Evolutionary conservation across 345 rosid genomes (phyloP), one percentile per base, ranked within the genome.

Genomic region (Aquilaria sinensis): DNA sequence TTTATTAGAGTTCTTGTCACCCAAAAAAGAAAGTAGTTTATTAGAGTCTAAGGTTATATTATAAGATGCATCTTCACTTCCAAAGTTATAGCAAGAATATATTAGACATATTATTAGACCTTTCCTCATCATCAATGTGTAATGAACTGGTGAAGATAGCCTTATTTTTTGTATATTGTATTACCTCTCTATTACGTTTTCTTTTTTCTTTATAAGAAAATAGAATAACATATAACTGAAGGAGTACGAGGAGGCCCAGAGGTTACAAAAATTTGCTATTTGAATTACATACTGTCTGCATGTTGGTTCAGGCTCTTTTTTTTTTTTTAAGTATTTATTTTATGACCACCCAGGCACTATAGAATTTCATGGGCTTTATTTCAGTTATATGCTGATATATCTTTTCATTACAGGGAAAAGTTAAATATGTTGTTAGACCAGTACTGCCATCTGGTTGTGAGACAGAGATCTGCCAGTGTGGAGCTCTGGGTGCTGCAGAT

Each of bases 381-480:
- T 11, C 33, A 31, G 33, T 37, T 51, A 37, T 59, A 9, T 72
- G 53, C 69, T 78, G 43, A 81, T 65, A 58, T 45, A 33, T 59
- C 53, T 56, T 45, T 61, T 70, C 43, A 57, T 30, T 79, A 53
- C 84, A 91, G 99, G 99, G 96, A 15, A 82, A 75, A 77, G 84
- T 91, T 61, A 86, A 74, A 41, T 94, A 94, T 76, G 88, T 89
- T 70, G 88, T 91, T 70, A 88, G 99, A 72, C 88, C 99, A 74
- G 92, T 91, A 53, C 78, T 91, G 74, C 93, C 97, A 60, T 81
- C 77, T 52, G 93, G 96, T 4, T 94, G 99, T 77, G 97, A 85
- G 77, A 70, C 69, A 68, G 76, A 81, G 78, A 79, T 68, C 72
- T 81, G 91, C 30, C 70, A 58, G n/a, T 94, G 97, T 68, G 96